A percentile compares a stretch with the other conserved stretches of the same genome.
phyloP scores from a whole-genome alignment of 495 filamentous ascomycete species.

The Friedmanniomyces simplex region DNA sequence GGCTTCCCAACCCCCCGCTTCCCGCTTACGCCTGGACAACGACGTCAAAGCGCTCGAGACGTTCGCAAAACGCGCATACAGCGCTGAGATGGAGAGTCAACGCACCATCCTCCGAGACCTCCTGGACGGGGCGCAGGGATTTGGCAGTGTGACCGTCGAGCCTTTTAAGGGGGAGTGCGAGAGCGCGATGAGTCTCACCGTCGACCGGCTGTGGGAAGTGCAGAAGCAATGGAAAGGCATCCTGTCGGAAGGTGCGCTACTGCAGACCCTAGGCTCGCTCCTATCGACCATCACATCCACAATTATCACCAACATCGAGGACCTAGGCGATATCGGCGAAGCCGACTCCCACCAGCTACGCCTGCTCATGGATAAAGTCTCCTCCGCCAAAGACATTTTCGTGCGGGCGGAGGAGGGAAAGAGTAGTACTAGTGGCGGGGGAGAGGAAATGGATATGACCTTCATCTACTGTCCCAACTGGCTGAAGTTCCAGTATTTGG shows the following conservation, averaged over 20 bases:
- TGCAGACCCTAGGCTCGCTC: constrained; percentile 75
- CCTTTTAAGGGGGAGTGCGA: constrained; percentile 58
- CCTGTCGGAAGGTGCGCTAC: constrained; percentile 67
- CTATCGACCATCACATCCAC: constrained; percentile 71
- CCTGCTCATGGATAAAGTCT: constrained; percentile 59
- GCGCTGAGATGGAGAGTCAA: constrained; percentile 76
- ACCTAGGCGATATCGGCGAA: constrained; percentile 76
- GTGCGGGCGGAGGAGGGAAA: constrained; percentile 35
- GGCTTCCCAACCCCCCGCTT: constrained; percentile 38
- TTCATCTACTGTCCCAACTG: constrained; percentile 71
- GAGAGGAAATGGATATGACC: constrained; percentile 41
- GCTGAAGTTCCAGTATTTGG: constrained; percentile 81
- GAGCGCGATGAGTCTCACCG: constrained; percentile 56
- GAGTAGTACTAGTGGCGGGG: constrained; percentile 17
- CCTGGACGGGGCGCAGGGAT: constrained; percentile 64
- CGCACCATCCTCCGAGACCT: constrained; percentile 74
- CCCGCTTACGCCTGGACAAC: constrained; percentile 49
- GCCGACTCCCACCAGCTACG: constrained; percentile 75
- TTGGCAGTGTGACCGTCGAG: constrained; percentile 48
- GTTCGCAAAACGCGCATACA: constrained; percentile 77
- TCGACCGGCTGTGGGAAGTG: constrained; percentile 56
- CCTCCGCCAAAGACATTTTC: constrained; percentile 64
- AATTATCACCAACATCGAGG: constrained; percentile 73
- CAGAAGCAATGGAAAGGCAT: constrained; percentile 68
- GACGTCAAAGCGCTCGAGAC: constrained; percentile 63